phyloP scores from a whole-genome alignment of 176 grass and related monocot species.

The Panicum miliaceum region DNA sequence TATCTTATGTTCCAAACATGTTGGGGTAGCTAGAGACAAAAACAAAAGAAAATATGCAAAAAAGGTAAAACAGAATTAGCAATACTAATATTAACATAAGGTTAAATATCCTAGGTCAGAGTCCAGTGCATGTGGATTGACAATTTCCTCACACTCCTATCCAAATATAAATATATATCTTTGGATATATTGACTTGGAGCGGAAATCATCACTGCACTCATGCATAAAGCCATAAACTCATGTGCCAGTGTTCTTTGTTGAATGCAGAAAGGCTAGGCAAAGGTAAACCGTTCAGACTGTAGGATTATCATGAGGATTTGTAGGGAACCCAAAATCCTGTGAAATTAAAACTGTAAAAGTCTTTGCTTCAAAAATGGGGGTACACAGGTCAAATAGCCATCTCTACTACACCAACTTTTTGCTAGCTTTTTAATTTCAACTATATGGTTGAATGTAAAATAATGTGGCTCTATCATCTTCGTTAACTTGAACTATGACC shows the following conservation, averaged over 20 bases:
- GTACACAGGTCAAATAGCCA: constrained; percentile 2
- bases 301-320: neutral
- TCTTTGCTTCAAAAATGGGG: neutral
- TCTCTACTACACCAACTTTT: neutral
- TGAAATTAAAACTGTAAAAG: neutral
- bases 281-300: neutral
- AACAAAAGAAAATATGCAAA: no score
- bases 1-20: neutral
- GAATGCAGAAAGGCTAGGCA: neutral
- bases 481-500: neutral
- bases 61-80: neutral
- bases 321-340: neutral
- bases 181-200: neutral
- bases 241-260: neutral
- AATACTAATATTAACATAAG: neutral
- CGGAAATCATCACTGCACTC: neutral
- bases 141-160: neutral
- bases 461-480: neutral
- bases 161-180: constrained; percentile 1
- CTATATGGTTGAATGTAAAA: constrained; percentile 2
- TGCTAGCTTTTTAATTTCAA: neutral
- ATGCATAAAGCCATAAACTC: neutral
- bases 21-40: neutral
- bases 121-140: neutral
- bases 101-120: neutral